These are phyloP conservation scores for Aphanomyces cochlioides DNA, from an alignment of 352 stramenopile genomes.

Conservation along the genomic window DNA sequence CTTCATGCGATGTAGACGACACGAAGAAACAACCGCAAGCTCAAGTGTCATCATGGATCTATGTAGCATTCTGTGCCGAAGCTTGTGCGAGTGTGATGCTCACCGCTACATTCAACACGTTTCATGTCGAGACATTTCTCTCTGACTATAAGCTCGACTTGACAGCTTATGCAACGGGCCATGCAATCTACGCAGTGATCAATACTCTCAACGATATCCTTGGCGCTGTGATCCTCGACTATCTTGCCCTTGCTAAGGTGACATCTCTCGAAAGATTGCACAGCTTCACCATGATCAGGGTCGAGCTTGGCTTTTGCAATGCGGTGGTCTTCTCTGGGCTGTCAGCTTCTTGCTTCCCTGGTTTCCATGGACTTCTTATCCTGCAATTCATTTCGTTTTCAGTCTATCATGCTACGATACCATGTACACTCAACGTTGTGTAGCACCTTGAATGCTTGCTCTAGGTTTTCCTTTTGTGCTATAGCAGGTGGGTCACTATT, in stretches of 20 bases:
- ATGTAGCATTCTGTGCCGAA: slow-evolving; percentile 17
- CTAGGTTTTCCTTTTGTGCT: slow-evolving; percentile 21
- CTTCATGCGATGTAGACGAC: slow-evolving; percentile 6
- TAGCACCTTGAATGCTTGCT: neutral
- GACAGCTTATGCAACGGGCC: slow-evolving; percentile 16
- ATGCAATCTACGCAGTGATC: slow-evolving; percentile 17
- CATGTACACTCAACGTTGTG: neutral
- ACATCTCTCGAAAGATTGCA: neutral
- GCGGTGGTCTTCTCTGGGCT: slow-evolving; percentile 6
- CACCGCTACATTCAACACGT: slow-evolving; percentile 20
- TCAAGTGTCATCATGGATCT: slow-evolving; percentile 3
- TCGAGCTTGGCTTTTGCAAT: slow-evolving; percentile 12
- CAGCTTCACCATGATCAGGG: neutral
- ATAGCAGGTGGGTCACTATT: slow-evolving; percentile 21
- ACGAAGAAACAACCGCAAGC: neutral
- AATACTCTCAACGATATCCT: slow-evolving; percentile 29
- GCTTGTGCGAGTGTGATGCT: slow-evolving; percentile 4
- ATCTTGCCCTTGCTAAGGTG: slow-evolving; percentile 5
- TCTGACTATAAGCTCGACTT: slow-evolving; percentile 27
- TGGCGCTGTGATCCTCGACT: slow-evolving; percentile 11
- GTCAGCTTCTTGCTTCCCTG: slow-evolving; percentile 19
- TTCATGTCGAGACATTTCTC: slow-evolving; percentile 28
- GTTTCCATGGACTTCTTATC: slow-evolving; percentile 23
- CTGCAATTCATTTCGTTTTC: slow-evolving; percentile 21
- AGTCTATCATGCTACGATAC: slow-evolving; percentile 25